Percentiles rank a stretch among this genome's conserved stretches.
phyloP scores from a whole-genome alignment of 805 yeast genomes.

The Cyberlindnera lachancei region DNA sequence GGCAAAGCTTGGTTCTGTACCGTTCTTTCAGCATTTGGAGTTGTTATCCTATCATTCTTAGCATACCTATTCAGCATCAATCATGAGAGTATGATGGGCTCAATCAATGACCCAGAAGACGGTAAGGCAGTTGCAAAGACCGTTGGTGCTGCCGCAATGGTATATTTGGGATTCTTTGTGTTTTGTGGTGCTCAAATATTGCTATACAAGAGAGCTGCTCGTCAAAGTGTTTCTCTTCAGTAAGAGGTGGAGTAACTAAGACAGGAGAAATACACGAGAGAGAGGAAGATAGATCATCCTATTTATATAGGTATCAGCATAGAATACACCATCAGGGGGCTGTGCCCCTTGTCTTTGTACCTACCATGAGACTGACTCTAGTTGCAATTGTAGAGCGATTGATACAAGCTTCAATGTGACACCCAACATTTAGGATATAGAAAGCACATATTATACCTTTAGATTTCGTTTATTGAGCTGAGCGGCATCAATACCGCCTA shows the following conservation, averaged over 20 bases:
- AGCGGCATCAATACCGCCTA: no score
- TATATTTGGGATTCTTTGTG: slow-evolving; percentile 69
- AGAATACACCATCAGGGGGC: no score
- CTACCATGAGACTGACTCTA: no score
- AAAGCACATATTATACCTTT: no score
- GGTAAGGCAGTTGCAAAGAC: slow-evolving; percentile 93
- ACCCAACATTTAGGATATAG: no score
- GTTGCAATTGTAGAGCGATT: background rate
- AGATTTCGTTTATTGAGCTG: no score
- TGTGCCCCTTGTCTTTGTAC: no score
- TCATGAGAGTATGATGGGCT: slow-evolving; percentile 91
- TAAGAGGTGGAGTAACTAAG: no score
- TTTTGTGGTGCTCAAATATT: slow-evolving; percentile 87
- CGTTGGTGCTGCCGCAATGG: slow-evolving; percentile 80
- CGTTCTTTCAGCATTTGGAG: slow-evolving; percentile 84
- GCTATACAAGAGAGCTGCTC: slow-evolving; percentile 39
- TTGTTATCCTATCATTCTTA: slow-evolving; percentile 76
- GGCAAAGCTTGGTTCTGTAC: slow-evolving; percentile 96
- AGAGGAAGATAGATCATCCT: no score
- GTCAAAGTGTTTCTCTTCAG: slow-evolving; percentile 8
- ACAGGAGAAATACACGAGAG: no score
- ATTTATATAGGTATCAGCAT: background rate
- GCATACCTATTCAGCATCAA: slow-evolving; percentile 74
- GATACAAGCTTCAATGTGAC: no score
- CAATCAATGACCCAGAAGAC: slow-evolving; percentile 83